Evolutionary conservation across 2,329 filamentous ascomycete species (phyloP), one percentile per base, ranked within the genome.

Genomic region (Trichoderma brevicompactum): DNA sequence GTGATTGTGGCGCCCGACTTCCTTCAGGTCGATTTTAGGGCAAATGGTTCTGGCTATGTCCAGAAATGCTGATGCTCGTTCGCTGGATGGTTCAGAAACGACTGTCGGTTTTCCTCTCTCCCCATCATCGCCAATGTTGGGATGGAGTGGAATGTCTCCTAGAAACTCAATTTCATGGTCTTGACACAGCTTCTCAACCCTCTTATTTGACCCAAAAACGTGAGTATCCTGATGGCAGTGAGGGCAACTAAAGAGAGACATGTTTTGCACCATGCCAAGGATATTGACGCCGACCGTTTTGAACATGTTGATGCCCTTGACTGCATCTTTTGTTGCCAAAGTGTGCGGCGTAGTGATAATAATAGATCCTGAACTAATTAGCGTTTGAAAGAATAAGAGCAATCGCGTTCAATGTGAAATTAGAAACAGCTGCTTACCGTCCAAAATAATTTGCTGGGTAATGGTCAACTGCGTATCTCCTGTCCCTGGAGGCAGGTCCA

Each of bases 391-490:
- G 15, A 36, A 58, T 72, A 41, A 68, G n/a, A 60, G 36, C 17
- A 38, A 43, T 6, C 1, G 15, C 9, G 44, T 40, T 54, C 17
- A 12, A 5, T 1, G 3, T 28, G 49, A 46, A 36, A 38, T 10
- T 54, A 38, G 40, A 38, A 63, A 38, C 9, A 46, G 40, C 36
- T 9, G 70, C 80, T 75, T 80, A 83, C 93, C 94, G 71, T 96
- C 92, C 2, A 99, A 81, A n/a, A 91, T 82, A 10, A 99, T 84
- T 79, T 97, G 94, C 76, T 99, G 95, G 15, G 92, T 94, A 67
- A 99, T 95, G n/a, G 92, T 97, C 69, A 99, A 83, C 74, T 99
- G 95, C 0, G 94, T 94, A 73, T 99, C 95, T 28, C 95, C 95
- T 0, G 95, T 99, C 2, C 95, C 95, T 0, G 95, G 95, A 0